A percentile compares a stretch with the other conserved stretches of the same genome.
phyloP scores from a whole-genome alignment of 768 basidiomycete genomes.

The Boletus sp. region DNA sequence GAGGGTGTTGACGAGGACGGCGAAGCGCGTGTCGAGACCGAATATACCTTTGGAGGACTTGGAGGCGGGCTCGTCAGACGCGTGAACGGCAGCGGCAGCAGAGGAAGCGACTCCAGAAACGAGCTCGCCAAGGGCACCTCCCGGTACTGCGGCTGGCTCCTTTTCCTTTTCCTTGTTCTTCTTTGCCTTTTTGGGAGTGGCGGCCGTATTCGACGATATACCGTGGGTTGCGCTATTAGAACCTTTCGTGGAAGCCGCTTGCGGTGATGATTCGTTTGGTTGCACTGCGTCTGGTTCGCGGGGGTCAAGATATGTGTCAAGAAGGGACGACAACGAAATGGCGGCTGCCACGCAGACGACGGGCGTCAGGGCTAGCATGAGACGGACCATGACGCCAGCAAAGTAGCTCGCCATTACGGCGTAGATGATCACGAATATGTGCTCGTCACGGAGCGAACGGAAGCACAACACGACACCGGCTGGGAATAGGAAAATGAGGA shows the following conservation, averaged over 20 bases:
- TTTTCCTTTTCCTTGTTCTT: slow-evolving; percentile 58
- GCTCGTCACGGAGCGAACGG: slow-evolving; percentile 91
- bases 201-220: slow-evolving; percentile 25
- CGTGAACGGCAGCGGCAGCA: slow-evolving; percentile 24
- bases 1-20: slow-evolving; percentile 70
- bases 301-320: slow-evolving; percentile 90
- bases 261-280: slow-evolving; percentile 6
- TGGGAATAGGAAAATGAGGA: slow-evolving; percentile 97
- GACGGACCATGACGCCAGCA: slow-evolving; percentile 98
- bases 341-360: slow-evolving; percentile 94
- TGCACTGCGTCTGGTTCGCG: slow-evolving; percentile 50
- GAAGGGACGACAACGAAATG: slow-evolving; percentile 80
- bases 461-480: slow-evolving; percentile 94
- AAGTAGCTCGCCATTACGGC: slow-evolving; percentile 96
- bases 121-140: slow-evolving; percentile 38
- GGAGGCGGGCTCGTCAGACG: slow-evolving; percentile 6
- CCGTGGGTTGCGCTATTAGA: slow-evolving; percentile 19
- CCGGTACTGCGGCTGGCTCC: slow-evolving; percentile 41
- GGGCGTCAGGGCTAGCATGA: slow-evolving; percentile 96
- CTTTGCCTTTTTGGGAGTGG: slow-evolving; percentile 41
- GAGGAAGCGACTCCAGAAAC: slow-evolving; percentile 39
- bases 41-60: slow-evolving; percentile 59
- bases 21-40: slow-evolving; percentile 77
- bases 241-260: not conserved
- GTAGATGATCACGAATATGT: slow-evolving; percentile 98